These are phyloP conservation scores for Ophiognomonia clavigignenti-juglandacearum DNA, from an alignment of 2,329 filamentous ascomycete species.

Conservation along the genomic window DNA sequence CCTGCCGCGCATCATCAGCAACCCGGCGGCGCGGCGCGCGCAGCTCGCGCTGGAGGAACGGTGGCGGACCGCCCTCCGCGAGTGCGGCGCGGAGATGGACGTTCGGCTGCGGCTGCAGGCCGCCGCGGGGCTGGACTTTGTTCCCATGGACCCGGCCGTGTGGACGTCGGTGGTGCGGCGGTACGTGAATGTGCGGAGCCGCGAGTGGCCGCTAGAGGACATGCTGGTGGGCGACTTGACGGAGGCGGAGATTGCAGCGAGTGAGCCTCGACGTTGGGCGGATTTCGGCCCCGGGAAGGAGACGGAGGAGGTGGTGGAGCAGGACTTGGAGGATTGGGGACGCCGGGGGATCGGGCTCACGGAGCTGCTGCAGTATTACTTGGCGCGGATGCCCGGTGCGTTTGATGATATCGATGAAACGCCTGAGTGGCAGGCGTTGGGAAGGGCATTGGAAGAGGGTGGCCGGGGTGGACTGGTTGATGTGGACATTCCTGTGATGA, in stretches of 20 bases:
- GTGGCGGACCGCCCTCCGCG: background rate
- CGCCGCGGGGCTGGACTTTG: background rate
- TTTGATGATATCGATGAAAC: background rate
- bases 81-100: background rate
- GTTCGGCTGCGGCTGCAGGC: background rate
- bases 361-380: background rate
- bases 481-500: background rate
- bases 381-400: background rate
- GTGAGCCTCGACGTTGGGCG: background rate
- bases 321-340: background rate
- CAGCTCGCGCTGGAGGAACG: background rate
- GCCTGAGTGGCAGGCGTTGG: background rate
- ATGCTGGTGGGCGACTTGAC: background rate
- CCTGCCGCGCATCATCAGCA: background rate
- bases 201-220: background rate
- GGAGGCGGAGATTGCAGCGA: background rate
- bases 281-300: background rate
- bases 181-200: background rate
- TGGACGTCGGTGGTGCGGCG: background rate
- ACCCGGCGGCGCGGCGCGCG: background rate
- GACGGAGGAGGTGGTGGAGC: background rate
- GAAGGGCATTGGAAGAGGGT: background rate
- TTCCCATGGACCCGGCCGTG: background rate
- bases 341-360: background rate
- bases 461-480: background rate